Evolutionary conservation across 306 rosid species (phyloP), one percentile per base, ranked within the genome.

Genomic region (Fagus sylvatica): DNA sequence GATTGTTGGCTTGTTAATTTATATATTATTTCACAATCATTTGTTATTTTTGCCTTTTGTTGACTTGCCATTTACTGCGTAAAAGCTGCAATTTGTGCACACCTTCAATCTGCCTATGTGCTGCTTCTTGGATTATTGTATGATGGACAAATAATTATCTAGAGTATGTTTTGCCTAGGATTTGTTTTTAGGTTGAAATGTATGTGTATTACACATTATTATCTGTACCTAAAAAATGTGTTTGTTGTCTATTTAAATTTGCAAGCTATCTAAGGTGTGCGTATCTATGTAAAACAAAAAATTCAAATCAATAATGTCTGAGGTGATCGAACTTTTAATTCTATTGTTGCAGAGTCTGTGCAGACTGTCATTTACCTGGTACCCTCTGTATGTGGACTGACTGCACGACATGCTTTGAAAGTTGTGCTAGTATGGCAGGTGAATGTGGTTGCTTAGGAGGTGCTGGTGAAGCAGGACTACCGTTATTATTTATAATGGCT

Each of bases 351-450:
- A 95, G 98, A 62, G 94, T 93, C 59, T 95, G 99, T 60, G 97
- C 99, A 30, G 99, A 95, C 84, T 95, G 99, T 90, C 99, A 91
- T 87, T 88, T 93, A 86, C 99, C 98, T 22, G 98, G 99, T 73
- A 95, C 99, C 33, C 96, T 95, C 36, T 95, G 98, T 82, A 91
- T 95, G 97, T 95, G 98, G 99, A 95, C 98, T 33, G 98, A 95
- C 82, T 93, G 99, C 84, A 95, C 99, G 65, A 82, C 99, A 46
- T 95, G 99, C 87, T 95, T 93, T 87, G 99, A 93, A 87, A 87
- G 97, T 78, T 95, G 99, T 84, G 99, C 97, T 67, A 91, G 94
- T 76, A 88, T 95, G 92, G 93, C 94, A 48, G 90, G 91, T 55
- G 99, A 95, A 85, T 93, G 99, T 75, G 94, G 98, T 79, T 95